Conservation (phyloP, 192 early-diverging fungal genomes). For the Coemansia sp. region DNA sequence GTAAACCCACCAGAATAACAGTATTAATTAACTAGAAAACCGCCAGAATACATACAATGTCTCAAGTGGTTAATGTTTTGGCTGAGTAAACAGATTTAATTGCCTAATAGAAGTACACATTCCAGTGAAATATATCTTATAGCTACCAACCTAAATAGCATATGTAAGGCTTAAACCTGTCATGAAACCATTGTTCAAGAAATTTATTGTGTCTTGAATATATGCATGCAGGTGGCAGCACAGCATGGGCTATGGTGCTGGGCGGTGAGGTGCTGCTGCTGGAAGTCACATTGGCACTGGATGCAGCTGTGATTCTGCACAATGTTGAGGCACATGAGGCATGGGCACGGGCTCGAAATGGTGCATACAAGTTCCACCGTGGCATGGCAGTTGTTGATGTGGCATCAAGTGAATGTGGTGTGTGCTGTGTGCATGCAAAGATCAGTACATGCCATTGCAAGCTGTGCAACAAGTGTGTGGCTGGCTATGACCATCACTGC, state of each 20-base stretch:
- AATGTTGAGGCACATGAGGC: conserved; percentile 36
- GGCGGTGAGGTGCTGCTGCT: conserved; percentile 13
- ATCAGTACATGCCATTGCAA: conserved; percentile 50
- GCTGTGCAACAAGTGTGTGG: conserved; percentile 53
- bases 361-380: conserved; percentile 31
- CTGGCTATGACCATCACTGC: conserved; percentile 33
- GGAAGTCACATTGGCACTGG: conserved; percentile 15
- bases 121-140: too few relatives aligned
- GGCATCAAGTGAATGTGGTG: conserved; percentile 26
- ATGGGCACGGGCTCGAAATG: conserved; percentile 15
- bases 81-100: too few relatives aligned
- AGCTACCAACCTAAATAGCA: too few relatives aligned
- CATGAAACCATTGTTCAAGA: too few relatives aligned
- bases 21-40: too few relatives aligned
- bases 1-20: too few relatives aligned
- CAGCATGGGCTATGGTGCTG: conserved; percentile 19
- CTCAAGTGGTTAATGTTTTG: too few relatives aligned
- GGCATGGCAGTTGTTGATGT: conserved; percentile 43
- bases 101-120: too few relatives aligned
- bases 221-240: conserved; percentile 3
- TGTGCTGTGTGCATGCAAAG: conserved; percentile 22
- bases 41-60: too few relatives aligned
- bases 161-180: too few relatives aligned
- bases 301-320: conserved; percentile 16
- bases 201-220: too few relatives aligned